Base-by-base conservation (phyloP, 345 rosid genomes). In the Ceriops tagal region DNA sequence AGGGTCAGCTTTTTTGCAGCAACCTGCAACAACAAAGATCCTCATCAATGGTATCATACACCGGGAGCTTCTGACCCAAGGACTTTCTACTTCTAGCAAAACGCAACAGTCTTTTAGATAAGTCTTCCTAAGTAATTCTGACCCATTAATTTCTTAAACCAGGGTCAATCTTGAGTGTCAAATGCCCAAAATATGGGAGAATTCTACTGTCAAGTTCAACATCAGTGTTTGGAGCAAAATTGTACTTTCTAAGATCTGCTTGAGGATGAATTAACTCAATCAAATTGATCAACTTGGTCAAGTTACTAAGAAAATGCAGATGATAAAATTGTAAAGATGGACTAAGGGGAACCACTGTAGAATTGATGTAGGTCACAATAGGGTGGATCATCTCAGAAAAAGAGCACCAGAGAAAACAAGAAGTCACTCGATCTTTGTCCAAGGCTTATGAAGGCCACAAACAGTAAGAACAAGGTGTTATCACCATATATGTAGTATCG, bases 1-100 rank as follows among this genome's bases (percentile, higher is more conserved):
- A 95, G 83, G 0, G 92, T 90, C 57, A 68, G 86, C 75, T 88
- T 88, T 84, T 87, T 85, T 56, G 88, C 91, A 46, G 83, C 90
- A 73, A 95, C 97, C 98, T 93, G 80, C 66, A 78, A 30, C 39
- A 39, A 65, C 52, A 58, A 20, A 56, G 19, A 67, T 46, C 39
- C 26, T n/a, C 30, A 20, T 53, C 37, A 56, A 31, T 20, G 58
- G 15, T 37, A 46, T 9, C 46, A 39, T 49, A 49, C 22, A 52
- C 1, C 1, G 8, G 52, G 5, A 31, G 13, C 21, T 63, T 49
- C 31, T 43, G 46, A 9, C 46, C 46, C 46, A 39, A 2, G 46
- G 46, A 10, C 46, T 39, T 9, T 39, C 46, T 39, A 39, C 46
- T 39, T 39, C 46, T 11, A 39, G 46, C 46, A 39, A 10, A 39